Base-by-base conservation (phyloP, 192 early-diverging fungal genomes). In the Linnemannia hyalina region DNA sequence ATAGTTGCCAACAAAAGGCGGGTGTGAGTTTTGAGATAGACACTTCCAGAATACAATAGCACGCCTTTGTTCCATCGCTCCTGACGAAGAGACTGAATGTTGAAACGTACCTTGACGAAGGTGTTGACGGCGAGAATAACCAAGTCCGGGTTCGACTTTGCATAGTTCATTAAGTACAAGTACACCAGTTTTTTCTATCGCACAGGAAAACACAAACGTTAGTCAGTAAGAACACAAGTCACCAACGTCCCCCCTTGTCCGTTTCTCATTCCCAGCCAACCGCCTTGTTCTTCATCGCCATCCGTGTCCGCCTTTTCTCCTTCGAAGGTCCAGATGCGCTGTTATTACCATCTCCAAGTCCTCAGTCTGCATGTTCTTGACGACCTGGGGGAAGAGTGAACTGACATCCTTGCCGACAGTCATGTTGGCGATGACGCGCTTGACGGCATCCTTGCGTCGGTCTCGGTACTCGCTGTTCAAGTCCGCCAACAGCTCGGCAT, bases 351-450 rank as follows among this genome's bases (percentile, higher is more conserved):
- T 78, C 80, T 99, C 97, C 46, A 99, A 88, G 88, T 99, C 96
- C 75, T 98, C 98, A 9, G 97, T 98, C 88, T 99, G 97, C 98
- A 99, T 99, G 91, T 98, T 98, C 83, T 99, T 99, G 46, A 99
- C 92, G n/a, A 99, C 97, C 81, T 99, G 97, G 0, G 97, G 95
- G 74, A 99, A 99, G 36, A 99, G 91, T 4, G 94, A 93, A 73
- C 93, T 95, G 73, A 99, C 98, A 88, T 99, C 98, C 81, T 99
- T 99, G 78, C 98, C 98, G 49, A 99, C 96, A 10, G 98, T 99
- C 98, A 99, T 99, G 90, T 99, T 99, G 57, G 98, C 98, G 86
- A 99, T 99, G 73, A 99, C 98, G 87, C 97, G 95, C 80, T 98
- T 97, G 44, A 99, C 98, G 1, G 97, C 96, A 90, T 99, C 98